Conservation (phyloP, 1,284 basidiomycete species). For the Rhizoctonia solani region DNA sequence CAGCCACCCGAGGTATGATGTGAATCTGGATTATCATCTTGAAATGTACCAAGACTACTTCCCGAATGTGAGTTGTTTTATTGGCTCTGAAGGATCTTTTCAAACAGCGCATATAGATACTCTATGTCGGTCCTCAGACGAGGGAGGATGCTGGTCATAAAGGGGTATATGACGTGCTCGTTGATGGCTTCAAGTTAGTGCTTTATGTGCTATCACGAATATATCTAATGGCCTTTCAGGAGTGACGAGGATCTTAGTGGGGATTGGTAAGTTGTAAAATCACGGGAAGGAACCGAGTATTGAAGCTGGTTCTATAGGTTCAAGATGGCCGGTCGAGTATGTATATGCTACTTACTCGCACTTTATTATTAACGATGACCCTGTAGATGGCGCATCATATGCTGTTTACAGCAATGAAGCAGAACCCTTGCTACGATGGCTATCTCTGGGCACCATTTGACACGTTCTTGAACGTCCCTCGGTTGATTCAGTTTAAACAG, state of each 20-base stretch:
- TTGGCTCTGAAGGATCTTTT: background rate
- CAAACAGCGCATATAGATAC: conserved; percentile 46
- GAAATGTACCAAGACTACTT: conserved; percentile 56
- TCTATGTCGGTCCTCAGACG: conserved; percentile 55
- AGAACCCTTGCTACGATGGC: conserved; percentile 54
- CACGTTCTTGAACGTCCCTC: conserved; percentile 55
- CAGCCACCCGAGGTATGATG: conserved; percentile 55
- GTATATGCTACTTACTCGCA: conserved; percentile 31
- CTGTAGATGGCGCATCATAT: conserved; percentile 57
- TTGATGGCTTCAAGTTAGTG: conserved; percentile 50
- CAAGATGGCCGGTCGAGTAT: conserved; percentile 54
- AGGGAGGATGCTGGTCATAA: conserved; percentile 56
- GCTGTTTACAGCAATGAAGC: conserved; percentile 54
- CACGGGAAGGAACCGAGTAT: conserved; percentile 50
- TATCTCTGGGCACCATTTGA: conserved; percentile 60
- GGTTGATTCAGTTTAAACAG: conserved; percentile 53
- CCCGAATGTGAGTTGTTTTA: conserved; percentile 50
- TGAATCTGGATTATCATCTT: conserved; percentile 53
- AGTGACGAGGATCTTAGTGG: conserved; percentile 23
- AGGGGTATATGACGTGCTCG: conserved; percentile 56
- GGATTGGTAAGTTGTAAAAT: conserved; percentile 14
- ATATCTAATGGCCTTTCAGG: background rate
- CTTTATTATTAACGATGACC: background rate
- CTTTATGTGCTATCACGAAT: background rate
- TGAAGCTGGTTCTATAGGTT: conserved; percentile 45